These are phyloP conservation scores for Saccharomycopsis sp. DNA, from an alignment of 805 yeast species.

Conservation along the genomic window DNA sequence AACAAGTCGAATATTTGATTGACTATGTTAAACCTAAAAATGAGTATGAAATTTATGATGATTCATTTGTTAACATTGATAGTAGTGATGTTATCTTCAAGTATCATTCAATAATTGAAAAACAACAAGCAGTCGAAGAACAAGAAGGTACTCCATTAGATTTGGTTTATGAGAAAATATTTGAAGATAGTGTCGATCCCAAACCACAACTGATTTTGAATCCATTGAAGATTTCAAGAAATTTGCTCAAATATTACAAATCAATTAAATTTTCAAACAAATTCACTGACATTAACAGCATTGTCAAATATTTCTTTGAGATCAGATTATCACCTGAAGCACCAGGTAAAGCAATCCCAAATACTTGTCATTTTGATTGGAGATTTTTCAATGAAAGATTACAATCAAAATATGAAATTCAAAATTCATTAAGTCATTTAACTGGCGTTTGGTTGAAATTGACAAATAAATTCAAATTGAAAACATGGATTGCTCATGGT, in stretches of 20 bases:
- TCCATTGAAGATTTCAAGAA: not conserved
- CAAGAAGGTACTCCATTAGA: not conserved
- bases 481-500: slow-evolving; percentile 63
- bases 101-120: not conserved
- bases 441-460: slow-evolving; percentile 47
- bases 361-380: slow-evolving; percentile 44
- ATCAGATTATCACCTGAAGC: slow-evolving; percentile 10
- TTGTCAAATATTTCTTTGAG: slow-evolving; percentile 16
- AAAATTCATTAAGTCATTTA: slow-evolving; percentile 31
- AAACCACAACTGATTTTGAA: too few species aligned
- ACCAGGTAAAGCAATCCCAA: slow-evolving; percentile 2
- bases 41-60: slow-evolving; percentile 8
- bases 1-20: slow-evolving; percentile 1
- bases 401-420: slow-evolving; percentile 28
- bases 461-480: slow-evolving; percentile 36
- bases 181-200: not conserved
- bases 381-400: slow-evolving; percentile 48
- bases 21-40: slow-evolving; percentile 4
- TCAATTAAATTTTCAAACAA: slow-evolving; percentile 5
- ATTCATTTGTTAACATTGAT: slow-evolving; percentile 10
- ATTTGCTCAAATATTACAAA: slow-evolving; percentile 7
- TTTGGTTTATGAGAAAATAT: slow-evolving; percentile 1
- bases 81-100: slow-evolving; percentile 3
- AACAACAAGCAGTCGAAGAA: not conserved
- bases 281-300: slow-evolving; percentile 3